Conservation (phyloP, 768 basidiomycete species). For the Agaricus sinodeliciosus region DNA sequence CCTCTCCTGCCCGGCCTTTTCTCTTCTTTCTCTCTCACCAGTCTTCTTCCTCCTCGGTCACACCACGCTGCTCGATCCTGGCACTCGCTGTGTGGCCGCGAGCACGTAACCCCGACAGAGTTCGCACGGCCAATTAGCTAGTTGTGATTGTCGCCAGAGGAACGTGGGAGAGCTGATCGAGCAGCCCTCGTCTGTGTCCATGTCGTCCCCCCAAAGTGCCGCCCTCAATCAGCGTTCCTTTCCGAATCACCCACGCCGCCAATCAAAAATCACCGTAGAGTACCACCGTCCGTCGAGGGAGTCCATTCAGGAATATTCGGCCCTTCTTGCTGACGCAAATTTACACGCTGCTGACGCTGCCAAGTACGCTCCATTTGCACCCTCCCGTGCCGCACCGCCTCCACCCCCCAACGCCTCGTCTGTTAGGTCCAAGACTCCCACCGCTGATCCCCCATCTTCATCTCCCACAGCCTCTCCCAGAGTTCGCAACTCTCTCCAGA, state of each 20-base stretch:
- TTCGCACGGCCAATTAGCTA: not conserved
- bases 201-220: constrained; percentile 40
- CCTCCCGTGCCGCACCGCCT: constrained; percentile 34
- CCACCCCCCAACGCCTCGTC: constrained; percentile 24
- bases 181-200: constrained; percentile 17
- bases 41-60: not conserved
- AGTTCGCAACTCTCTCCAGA: constrained; percentile 57
- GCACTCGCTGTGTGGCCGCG: not conserved
- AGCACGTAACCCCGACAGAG: not conserved
- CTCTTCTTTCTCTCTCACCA: not conserved
- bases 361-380: constrained; percentile 28
- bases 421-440: constrained; percentile 39
- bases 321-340: constrained; percentile 58
- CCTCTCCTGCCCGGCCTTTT: too few relatives aligned
- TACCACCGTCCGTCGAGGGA: constrained; percentile 70
- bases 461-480: constrained; percentile 25
- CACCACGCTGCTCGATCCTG: not conserved
- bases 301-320: constrained; percentile 73
- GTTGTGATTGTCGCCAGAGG: constrained; percentile 8
- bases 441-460: constrained; percentile 32
- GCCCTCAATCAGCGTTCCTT: constrained; percentile 38
- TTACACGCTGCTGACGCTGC: constrained; percentile 48
- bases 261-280: constrained; percentile 67
- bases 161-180: constrained; percentile 2
- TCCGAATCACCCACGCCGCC: constrained; percentile 34